phyloP scores from a whole-genome alignment of 2,329 filamentous ascomycete genomes.

The Alternaria rosae region DNA sequence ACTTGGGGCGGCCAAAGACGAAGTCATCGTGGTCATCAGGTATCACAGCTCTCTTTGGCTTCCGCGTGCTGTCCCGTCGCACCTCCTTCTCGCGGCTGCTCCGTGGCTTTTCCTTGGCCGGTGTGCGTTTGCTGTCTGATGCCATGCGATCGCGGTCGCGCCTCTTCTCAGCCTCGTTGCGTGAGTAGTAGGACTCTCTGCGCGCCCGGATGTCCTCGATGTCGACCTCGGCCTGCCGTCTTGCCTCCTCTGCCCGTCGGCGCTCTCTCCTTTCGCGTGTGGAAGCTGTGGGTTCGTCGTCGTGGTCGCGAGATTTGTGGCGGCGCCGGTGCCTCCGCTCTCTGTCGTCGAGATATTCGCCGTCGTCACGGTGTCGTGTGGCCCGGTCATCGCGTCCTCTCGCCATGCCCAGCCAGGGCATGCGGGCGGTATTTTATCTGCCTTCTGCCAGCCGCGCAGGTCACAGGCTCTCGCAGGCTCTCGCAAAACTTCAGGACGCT shows the following conservation, averaged over 20 bases:
- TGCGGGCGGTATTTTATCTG: conserved; percentile 36
- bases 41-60: conserved; percentile 34
- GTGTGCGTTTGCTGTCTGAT: conserved; percentile 34
- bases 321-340: conserved; percentile 41
- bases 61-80: conserved; percentile 38
- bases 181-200: conserved; percentile 49
- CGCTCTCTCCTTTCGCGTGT: conserved; percentile 43
- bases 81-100: conserved; percentile 40
- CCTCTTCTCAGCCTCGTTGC: conserved; percentile 40
- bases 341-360: conserved; percentile 35
- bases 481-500: conserved; percentile 39
- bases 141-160: conserved; percentile 44
- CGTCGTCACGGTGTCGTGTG: conserved; percentile 41
- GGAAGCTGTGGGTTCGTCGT: conserved; percentile 36
- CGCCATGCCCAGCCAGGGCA: conserved; percentile 42
- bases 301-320: conserved; percentile 33
- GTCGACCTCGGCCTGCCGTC: conserved; percentile 46
- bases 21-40: conserved; percentile 41
- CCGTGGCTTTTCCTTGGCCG: conserved; percentile 38
- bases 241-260: conserved; percentile 40
- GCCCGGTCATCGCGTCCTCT: conserved; percentile 41
- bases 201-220: conserved; percentile 51
- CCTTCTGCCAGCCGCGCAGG: conserved; percentile 37
- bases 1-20: conserved; percentile 41
- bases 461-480: conserved; percentile 33